Evolutionary conservation across 208 protist species (phyloP).

Genomic region (Acanthamoeba quina): DNA sequence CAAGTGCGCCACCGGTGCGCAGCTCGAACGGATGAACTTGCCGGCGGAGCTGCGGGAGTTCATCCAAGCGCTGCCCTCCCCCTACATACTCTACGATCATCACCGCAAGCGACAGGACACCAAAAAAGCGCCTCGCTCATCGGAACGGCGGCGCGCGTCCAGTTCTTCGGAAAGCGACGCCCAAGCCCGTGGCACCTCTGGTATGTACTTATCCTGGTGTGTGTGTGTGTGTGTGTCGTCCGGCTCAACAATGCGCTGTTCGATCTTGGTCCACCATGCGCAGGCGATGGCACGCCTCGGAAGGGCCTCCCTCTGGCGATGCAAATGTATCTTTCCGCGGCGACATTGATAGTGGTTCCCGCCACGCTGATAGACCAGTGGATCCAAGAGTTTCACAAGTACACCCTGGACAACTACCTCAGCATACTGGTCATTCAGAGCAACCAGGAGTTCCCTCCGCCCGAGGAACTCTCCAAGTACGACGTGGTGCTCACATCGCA

Average conservation of each 20-base stretch:
- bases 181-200: neutral
- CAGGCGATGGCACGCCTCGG: neutral
- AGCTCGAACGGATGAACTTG: constrained; percentile 55
- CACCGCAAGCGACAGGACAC: constrained; percentile 16
- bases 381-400: constrained; percentile 74
- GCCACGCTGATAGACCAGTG: constrained; percentile 64
- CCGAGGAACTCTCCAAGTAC: constrained; percentile 64
- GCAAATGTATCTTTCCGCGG: constrained; percentile 32
- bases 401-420: constrained; percentile 38
- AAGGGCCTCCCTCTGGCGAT: neutral
- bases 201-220: neutral
- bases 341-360: constrained; percentile 64
- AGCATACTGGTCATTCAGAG: constrained; percentile 52
- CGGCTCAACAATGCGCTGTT: neutral
- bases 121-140: neutral
- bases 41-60: constrained; percentile 50
- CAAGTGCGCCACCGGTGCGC: constrained; percentile 52
- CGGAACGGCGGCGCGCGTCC: neutral
- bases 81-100: constrained; percentile 51
- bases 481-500: constrained; percentile 77
- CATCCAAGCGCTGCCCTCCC: constrained; percentile 63
- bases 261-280: neutral
- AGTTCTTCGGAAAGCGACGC: neutral
- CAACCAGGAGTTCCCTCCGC: constrained; percentile 58
- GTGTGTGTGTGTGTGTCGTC: too few relatives aligned